Evolutionary conservation across 2,329 filamentous ascomycete genomes (phyloP), one percentile per base, ranked within the genome.

Genomic region (Capronia americana): DNA sequence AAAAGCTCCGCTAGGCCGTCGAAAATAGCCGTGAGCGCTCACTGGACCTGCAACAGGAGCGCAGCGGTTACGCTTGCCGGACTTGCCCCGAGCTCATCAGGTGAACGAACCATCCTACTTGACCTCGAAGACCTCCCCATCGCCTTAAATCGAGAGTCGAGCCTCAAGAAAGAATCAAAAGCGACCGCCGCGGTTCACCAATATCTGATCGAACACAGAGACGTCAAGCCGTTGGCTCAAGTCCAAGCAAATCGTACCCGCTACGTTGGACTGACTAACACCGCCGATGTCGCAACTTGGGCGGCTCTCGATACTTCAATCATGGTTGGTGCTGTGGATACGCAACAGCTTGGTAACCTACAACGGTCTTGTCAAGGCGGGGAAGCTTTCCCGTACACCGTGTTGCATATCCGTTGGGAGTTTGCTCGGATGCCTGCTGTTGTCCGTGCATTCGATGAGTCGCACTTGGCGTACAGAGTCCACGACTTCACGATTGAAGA

Each of bases 401-500:
- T 86, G 17, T 75, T 86, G 1, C 79, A 82, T 54, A 76, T 86
- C 32, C 79, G 84, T 30, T 79, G 80, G 60, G 83, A 86, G 73
- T 83, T 83, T 44, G 34, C 32, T 4, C 50, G 58, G 34, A 63
- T 63, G 8, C 55, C 67, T 30, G 59, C 58, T 7, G 53, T 70
- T 12, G 59, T 61, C 4, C 34, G 63, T 14, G 65, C 58, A 1
- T 59, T 70, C 64, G 61, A 77, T 75, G 73, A 78, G 57, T 61
- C 32, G 10, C 61, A 71, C 63, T 60, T 74, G 41, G 72, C 63
- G 20, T 83, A 86, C 69, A 79, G 84, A 34, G 79, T 86, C 10
- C 78, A 81, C 38, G 84, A 83, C 4, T 86, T 86, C 69, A 85
- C 84, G 1, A 71, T 86, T 10, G 83, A 85, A 71, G 80, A 80